Evolutionary conservation across 179 eudicot species (phyloP).

Genomic region (Actinidia chinensis): DNA sequence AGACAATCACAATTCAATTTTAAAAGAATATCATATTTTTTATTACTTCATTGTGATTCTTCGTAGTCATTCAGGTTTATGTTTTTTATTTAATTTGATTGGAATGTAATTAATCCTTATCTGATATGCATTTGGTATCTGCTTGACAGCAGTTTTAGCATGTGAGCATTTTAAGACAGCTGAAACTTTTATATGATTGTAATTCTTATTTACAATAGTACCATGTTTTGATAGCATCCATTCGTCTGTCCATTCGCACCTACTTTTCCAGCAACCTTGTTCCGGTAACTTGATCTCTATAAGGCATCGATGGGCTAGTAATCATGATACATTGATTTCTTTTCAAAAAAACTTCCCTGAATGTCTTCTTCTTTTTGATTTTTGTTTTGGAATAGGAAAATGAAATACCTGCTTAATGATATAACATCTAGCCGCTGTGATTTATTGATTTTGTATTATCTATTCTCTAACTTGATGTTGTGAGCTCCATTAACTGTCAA

Average conservation of each 20-base stretch:
- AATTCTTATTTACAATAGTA: background rate
- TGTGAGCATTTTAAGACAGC: background rate
- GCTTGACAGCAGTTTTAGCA: background rate
- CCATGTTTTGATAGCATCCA: background rate
- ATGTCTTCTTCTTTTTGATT: background rate
- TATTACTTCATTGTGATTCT: constrained; percentile 3
- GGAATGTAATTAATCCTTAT: background rate
- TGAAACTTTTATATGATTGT: background rate
- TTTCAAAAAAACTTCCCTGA: background rate
- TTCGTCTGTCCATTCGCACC: background rate
- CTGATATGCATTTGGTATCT: background rate
- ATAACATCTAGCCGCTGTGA: background rate
- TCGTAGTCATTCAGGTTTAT: background rate
- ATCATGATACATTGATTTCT: background rate
- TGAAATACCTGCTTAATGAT: background rate
- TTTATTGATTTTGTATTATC: background rate
- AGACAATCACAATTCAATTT: background rate
- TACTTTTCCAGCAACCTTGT: background rate
- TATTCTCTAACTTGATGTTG: background rate
- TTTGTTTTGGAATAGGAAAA: background rate
- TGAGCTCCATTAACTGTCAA: background rate
- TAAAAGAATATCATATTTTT: background rate
- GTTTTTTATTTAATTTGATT: background rate
- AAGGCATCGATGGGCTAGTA: background rate
- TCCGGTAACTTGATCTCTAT: too few species aligned